Percentiles rank a stretch among this genome's conserved stretches.
Conservation (phyloP, 2,329 filamentous ascomycete species). For the Neopestalotiopsis sp. region DNA sequence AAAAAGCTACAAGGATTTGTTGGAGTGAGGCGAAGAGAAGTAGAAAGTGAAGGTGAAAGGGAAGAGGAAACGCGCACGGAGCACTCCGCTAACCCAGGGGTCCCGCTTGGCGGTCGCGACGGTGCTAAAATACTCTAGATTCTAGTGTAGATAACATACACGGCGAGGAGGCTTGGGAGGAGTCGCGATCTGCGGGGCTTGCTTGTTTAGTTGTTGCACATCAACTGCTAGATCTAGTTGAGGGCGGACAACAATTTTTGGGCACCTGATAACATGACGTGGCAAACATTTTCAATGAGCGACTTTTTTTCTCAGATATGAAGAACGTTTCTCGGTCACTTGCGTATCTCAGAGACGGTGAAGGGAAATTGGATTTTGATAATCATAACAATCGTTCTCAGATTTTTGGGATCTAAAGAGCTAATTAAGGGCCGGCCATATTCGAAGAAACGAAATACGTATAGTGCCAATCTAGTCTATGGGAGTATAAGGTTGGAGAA, state of each 20-base stretch:
- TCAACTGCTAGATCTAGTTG: neutral
- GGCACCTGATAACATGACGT: no score
- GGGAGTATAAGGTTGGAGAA: neutral
- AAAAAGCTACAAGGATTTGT: neutral
- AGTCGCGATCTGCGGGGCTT: neutral
- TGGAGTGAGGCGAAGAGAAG: neutral
- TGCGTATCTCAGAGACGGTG: neutral
- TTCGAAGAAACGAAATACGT: neutral
- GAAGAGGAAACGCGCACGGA: neutral
- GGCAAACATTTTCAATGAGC: neutral
- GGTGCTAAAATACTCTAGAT: neutral
- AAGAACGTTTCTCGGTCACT: no score
- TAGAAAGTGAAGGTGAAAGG: neutral
- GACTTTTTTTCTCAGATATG: neutral
- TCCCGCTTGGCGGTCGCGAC: neutral
- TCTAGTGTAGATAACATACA: neutral
- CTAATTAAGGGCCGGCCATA: neutral
- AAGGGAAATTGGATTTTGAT: neutral
- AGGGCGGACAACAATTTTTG: neutral
- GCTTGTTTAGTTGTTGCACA: neutral
- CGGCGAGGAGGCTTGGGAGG: neutral
- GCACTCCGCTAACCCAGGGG: conserved; percentile 1
- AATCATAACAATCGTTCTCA: neutral
- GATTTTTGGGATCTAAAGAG: neutral
- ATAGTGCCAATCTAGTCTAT: neutral